phyloP scores from a whole-genome alignment of 805 yeast species.

The Myxozyma geophila region DNA sequence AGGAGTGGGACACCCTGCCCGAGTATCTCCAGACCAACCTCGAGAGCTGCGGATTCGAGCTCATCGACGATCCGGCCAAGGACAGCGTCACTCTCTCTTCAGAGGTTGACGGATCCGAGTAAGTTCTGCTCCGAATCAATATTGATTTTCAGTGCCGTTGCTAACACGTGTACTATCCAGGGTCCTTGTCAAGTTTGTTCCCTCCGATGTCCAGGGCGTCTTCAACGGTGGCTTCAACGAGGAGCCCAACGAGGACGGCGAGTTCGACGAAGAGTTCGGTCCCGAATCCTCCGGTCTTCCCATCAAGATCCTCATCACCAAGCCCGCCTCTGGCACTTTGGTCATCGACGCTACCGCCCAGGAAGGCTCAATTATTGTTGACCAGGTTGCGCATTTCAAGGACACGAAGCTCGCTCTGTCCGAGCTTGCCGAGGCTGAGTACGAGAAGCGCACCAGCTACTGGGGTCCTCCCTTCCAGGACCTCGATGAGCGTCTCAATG shows the following conservation, averaged over 20 bases:
- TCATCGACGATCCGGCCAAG: conserved; percentile 7
- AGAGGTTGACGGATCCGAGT: background rate
- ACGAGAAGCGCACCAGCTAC: conserved; percentile 17
- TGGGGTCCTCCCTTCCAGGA: conserved; percentile 34
- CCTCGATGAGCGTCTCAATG: conserved; percentile 29
- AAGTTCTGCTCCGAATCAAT: background rate
- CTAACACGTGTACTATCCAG: background rate
- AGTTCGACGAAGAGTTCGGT: conserved; percentile 15
- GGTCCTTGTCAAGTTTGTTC: conserved; percentile 19
- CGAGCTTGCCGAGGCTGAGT: conserved; percentile 10
- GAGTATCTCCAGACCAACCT: conserved; percentile 9
- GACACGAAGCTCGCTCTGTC: conserved; percentile 23
- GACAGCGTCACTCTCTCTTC: background rate
- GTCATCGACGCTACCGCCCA: conserved; percentile 15
- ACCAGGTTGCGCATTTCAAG: conserved; percentile 22
- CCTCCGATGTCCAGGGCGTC: conserved; percentile 28
- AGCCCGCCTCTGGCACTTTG: conserved; percentile 26
- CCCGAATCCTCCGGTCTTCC: conserved; percentile 14
- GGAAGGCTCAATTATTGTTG: conserved; percentile 9
- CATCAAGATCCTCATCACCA: conserved; percentile 24
- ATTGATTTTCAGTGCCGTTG: too few species aligned
- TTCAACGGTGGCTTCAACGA: background rate
- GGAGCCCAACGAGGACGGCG: conserved; percentile 20
- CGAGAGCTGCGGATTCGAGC: conserved; percentile 13
- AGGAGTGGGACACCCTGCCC: conserved; percentile 11